Evolutionary conservation across 805 yeast genomes (phyloP).

Genomic region (Hanseniaspora thailandica): DNA sequence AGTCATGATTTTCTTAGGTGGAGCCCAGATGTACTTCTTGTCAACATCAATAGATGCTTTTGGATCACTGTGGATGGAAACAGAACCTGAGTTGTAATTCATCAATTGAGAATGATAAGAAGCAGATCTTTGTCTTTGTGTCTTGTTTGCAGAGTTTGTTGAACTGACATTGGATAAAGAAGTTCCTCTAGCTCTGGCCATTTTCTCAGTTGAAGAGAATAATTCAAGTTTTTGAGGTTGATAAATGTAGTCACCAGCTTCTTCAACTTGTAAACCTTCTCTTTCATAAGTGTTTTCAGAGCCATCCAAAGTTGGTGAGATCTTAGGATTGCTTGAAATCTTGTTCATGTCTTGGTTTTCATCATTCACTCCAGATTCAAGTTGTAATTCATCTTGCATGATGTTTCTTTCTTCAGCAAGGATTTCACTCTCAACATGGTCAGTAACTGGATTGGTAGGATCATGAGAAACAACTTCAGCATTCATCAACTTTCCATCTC

Average conservation of each 20-base stretch:
- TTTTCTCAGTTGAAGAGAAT: neutral
- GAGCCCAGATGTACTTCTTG: conserved; percentile 33
- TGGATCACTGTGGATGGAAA: neutral
- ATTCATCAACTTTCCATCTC: neutral
- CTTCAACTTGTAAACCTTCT: conserved; percentile 20
- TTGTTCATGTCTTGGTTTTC: conserved; percentile 17
- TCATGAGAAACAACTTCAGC: neutral
- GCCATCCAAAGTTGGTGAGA: conserved; percentile 9
- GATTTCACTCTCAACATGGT: conserved; percentile 2
- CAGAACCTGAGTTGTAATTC: neutral
- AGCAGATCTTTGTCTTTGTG: conserved; percentile 6
- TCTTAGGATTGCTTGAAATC: neutral
- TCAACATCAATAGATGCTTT: neutral
- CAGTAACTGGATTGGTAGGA: neutral
- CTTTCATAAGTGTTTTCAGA: conserved; percentile 16
- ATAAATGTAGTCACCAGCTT: conserved; percentile 18
- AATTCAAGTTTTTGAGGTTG: neutral
- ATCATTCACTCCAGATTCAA: conserved; percentile 19
- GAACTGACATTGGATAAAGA: neutral
- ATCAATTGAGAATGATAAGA: conserved; percentile 11
- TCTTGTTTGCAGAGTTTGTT: neutral
- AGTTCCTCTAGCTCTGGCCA: neutral
- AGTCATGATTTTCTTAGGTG: conserved; percentile 30
- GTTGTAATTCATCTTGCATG: conserved; percentile 17
- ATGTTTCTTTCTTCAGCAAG: conserved; percentile 16